A percentile compares a stretch with the other conserved stretches of the same genome.
Evolutionary conservation across 2,329 filamentous ascomycete species (phyloP).

Genomic region (Hypoxylon sp.): DNA sequence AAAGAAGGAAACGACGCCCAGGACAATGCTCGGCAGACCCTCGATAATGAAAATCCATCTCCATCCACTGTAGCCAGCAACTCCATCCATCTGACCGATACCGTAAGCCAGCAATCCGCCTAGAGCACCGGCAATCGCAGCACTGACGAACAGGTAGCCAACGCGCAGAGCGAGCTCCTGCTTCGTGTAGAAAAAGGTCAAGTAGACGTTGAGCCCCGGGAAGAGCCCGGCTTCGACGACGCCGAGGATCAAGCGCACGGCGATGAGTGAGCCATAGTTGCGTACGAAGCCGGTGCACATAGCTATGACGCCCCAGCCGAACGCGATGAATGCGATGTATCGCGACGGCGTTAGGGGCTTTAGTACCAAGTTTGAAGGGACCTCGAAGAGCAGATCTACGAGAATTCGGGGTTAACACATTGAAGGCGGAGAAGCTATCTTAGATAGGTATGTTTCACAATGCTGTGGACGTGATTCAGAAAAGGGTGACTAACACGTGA

Average conservation of each 20-base stretch:
- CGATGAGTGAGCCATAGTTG: conserved; percentile 76
- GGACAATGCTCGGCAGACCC: conserved; percentile 63
- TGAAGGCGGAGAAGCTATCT: not conserved
- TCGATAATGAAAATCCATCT: conserved; percentile 78
- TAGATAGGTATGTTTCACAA: too few species aligned
- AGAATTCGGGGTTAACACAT: conserved; percentile 11
- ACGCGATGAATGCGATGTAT: conserved; percentile 76
- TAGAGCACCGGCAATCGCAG: conserved; percentile 79
- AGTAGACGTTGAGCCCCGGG: conserved; percentile 54
- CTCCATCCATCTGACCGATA: conserved; percentile 80
- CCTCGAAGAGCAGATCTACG: conserved; percentile 68
- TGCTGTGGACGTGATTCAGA: conserved; percentile 13
- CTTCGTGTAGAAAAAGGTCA: conserved; percentile 84
- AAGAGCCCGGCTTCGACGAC: conserved; percentile 61
- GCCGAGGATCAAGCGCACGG: conserved; percentile 77
- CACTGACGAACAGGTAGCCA: conserved; percentile 79
- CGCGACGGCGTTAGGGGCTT: conserved; percentile 74
- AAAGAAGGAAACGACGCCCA: conserved; percentile 71
- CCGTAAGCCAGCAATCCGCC: conserved; percentile 82
- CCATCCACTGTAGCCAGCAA: conserved; percentile 76
- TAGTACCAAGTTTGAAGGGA: conserved; percentile 75
- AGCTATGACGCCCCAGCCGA: conserved; percentile 77
- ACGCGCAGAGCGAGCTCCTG: conserved; percentile 80
- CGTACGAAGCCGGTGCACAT: conserved; percentile 77
- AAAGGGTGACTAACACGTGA: conserved; percentile 67